Base-by-base conservation (phyloP, 2,329 filamentous ascomycete genomes). In the Neonectria hederae region DNA sequence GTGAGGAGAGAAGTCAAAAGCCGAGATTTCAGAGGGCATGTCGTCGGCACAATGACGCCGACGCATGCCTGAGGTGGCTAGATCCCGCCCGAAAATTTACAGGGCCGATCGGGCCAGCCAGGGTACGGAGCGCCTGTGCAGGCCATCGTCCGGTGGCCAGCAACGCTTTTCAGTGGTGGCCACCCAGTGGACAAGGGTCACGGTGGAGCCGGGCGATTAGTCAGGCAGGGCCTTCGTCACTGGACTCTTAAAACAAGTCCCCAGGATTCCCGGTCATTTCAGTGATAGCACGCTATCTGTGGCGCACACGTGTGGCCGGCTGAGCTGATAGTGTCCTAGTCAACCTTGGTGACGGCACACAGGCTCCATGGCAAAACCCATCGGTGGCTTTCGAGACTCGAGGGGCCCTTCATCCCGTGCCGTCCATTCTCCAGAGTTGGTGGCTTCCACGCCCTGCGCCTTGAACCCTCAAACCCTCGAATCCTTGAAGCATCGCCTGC, bases 351-450 rank as follows among this genome's bases (percentile, higher is more conserved):
- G 56, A 58, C 62, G 68, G 66, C 68, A 68, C 64, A 68, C 69
- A 62, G 59, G 64, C 59, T 67, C 63, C 53, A 72, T 69, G 68
- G 71, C 64, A 73, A 73, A 73, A 72, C 71, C 68, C 62, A 73
- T 72, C 69, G 67, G 72, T 69, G 64, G 54, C 65, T 72, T 63
- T 66, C 65, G 64, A 71, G 68, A 69, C 66, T 73, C 69, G 65
- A 73, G 72, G 69, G 71, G 71, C 71, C 67, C 59, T 73, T 72
- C 66, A 71, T 68, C 62, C 52, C 56, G 67, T 68, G 62, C 65
- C 59, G 65, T 70, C 65, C 35, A 73, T 65, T 62, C 63, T 62
- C 69, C 69, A 68, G 63, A 38, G 69, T 54, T 57, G 45, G 55
- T 68, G 64, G 59, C 63, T 68, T 42, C 56, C 67, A 63, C 68